Conservation (phyloP, 352 stramenopile species). For the Thraustochytrium sp. region DNA sequence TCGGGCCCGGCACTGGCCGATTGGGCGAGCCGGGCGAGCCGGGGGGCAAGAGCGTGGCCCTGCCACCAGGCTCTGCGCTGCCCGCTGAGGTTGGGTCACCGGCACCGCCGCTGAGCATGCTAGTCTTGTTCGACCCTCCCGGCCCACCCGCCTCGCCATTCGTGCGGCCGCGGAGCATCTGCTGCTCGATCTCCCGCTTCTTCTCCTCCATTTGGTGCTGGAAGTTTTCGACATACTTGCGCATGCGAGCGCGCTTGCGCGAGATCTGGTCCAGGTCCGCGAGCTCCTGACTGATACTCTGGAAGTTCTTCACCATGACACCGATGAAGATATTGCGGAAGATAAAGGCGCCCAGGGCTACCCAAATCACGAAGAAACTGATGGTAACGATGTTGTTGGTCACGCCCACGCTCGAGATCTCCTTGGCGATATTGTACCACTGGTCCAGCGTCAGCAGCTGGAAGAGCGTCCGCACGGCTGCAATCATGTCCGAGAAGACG, state of each 20-base stretch:
- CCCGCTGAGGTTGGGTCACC: too few species aligned
- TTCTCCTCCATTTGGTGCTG: slow-evolving; percentile 42
- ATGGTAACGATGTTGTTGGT: slow-evolving; percentile 34
- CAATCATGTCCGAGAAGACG: slow-evolving; percentile 33
- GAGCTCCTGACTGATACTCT: slow-evolving; percentile 38
- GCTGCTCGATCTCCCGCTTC: slow-evolving; percentile 3
- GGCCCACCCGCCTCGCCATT: too few species aligned
- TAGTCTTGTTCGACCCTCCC: too few species aligned
- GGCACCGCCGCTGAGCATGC: too few species aligned
- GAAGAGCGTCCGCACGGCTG: slow-evolving; percentile 3
- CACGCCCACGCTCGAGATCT: not conserved
- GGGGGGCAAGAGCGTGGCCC: too few species aligned
- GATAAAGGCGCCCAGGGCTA: slow-evolving; percentile 30
- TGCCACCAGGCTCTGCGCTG: too few species aligned
- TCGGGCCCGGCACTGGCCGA: too few species aligned
- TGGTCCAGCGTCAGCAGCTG: slow-evolving; percentile 39
- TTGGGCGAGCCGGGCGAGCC: too few species aligned
- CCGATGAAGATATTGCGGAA: slow-evolving; percentile 43
- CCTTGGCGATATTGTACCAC: slow-evolving; percentile 40
- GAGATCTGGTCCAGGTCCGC: slow-evolving; percentile 10
- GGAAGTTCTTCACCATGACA: slow-evolving; percentile 43
- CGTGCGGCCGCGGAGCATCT: not conserved
- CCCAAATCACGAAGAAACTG: slow-evolving; percentile 37
- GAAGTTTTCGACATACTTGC: slow-evolving; percentile 7
- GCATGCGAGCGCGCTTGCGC: slow-evolving; percentile 1